Conservation (phyloP, 2,329 filamentous ascomycete species). For the Sporothrix globosa region DNA sequence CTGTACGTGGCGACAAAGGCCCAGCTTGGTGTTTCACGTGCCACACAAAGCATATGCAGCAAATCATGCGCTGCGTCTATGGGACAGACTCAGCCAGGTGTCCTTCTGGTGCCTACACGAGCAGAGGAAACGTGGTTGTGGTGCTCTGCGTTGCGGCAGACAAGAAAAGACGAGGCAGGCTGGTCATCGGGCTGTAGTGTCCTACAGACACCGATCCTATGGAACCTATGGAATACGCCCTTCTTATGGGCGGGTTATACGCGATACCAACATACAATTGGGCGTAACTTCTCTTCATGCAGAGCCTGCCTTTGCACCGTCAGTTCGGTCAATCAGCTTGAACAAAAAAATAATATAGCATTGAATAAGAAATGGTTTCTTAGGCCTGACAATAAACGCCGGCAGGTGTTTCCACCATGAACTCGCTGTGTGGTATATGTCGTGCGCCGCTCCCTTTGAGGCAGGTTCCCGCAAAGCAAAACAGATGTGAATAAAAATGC, state of each 20-base stretch:
- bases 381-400: background rate
- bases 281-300: too few relatives aligned
- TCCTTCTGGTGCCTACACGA: background rate
- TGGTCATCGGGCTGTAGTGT: background rate
- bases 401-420: background rate
- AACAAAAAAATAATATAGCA: background rate
- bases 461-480: background rate
- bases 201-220: background rate
- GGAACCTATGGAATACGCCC: too few relatives aligned
- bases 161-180: background rate
- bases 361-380: background rate
- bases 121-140: too few relatives aligned
- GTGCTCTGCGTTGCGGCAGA: background rate
- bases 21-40: too few relatives aligned
- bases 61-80: too few relatives aligned
- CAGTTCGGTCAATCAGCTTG: too few relatives aligned
- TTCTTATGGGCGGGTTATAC: too few relatives aligned
- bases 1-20: too few relatives aligned
- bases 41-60: too few relatives aligned
- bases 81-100: too few relatives aligned
- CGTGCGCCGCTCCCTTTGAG: background rate
- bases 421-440: slow-evolving; percentile 17
- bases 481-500: background rate
- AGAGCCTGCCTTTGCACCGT: too few relatives aligned
- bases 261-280: too few relatives aligned